Conservation (phyloP, 2,329 filamentous ascomycete species). For the Cladorrhinum sp. region DNA sequence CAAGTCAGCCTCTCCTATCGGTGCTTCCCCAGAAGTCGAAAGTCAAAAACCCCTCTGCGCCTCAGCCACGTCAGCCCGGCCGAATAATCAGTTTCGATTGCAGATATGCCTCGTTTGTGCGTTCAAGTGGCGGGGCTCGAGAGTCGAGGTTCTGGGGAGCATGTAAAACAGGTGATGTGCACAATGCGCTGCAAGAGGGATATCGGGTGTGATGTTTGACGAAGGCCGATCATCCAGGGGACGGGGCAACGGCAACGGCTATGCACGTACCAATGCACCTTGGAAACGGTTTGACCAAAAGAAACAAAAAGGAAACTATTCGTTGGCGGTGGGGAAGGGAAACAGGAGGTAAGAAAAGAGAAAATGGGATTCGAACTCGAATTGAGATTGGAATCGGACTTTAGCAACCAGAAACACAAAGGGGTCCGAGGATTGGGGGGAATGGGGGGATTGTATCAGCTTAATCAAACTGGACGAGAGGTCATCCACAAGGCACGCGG, state of each 20-base stretch:
- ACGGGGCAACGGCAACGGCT: background rate
- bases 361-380: background rate
- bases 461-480: background rate
- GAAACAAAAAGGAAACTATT: background rate
- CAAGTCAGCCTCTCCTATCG: background rate
- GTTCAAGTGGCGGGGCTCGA: background rate
- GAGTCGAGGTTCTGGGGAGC: slow-evolving; percentile 3
- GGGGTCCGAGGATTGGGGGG: background rate
- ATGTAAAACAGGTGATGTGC: background rate
- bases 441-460: background rate
- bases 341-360: background rate
- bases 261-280: background rate
- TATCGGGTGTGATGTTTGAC: background rate
- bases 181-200: background rate
- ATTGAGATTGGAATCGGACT: background rate
- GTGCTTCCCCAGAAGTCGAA: background rate
- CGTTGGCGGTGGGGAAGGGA: background rate
- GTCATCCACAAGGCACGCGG: background rate
- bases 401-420: background rate
- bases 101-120: background rate
- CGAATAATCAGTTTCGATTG: background rate
- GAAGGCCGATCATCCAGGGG: background rate
- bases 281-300: too few relatives aligned
- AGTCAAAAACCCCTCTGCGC: slow-evolving; percentile 9
- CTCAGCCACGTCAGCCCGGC: slow-evolving; percentile 1